Percentiles rank a stretch among this genome's conserved stretches.
Conservation (phyloP, 441 rosid genomes). For the Erodium trifolium region DNA sequence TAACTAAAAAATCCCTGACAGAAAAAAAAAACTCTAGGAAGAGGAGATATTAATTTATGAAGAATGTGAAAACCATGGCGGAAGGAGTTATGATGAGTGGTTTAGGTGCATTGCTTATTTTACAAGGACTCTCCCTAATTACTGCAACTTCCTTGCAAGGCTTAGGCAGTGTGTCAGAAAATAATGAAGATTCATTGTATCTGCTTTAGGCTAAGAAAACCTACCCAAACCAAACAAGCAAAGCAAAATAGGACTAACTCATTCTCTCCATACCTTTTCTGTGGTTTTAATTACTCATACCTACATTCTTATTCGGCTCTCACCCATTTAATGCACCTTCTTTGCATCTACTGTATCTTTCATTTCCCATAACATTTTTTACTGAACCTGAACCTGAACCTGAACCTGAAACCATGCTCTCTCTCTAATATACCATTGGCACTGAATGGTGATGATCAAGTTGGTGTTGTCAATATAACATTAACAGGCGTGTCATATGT, state of each 20-base stretch:
- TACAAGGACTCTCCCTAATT: not conserved
- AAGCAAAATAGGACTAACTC: not conserved
- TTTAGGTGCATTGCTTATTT: not conserved
- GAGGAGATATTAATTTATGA: too few species aligned
- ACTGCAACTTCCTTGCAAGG: not conserved
- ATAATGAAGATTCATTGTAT: not conserved
- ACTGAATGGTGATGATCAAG: too few species aligned
- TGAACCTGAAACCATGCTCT: too few species aligned
- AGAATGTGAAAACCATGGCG: too few species aligned
- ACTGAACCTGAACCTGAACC: too few species aligned
- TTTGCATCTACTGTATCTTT: not conserved
- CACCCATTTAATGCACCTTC: not conserved
- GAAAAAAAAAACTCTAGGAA: too few species aligned
- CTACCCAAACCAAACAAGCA: not conserved
- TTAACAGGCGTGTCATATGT: too few species aligned
- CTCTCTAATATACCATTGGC: too few species aligned
- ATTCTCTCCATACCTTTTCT: not conserved
- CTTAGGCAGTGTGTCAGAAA: not conserved
- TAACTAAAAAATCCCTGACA: too few species aligned
- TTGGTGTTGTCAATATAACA: too few species aligned
- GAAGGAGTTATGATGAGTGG: too few species aligned
- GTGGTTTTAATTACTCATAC: not conserved
- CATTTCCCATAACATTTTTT: too few species aligned
- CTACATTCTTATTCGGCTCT: not conserved
- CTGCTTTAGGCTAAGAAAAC: not conserved